A percentile compares a stretch with the other conserved stretches of the same genome.
Evolutionary conservation across 2,329 filamentous ascomycete species (phyloP).

Genomic region (Rhexocercosporidium sp.): DNA sequence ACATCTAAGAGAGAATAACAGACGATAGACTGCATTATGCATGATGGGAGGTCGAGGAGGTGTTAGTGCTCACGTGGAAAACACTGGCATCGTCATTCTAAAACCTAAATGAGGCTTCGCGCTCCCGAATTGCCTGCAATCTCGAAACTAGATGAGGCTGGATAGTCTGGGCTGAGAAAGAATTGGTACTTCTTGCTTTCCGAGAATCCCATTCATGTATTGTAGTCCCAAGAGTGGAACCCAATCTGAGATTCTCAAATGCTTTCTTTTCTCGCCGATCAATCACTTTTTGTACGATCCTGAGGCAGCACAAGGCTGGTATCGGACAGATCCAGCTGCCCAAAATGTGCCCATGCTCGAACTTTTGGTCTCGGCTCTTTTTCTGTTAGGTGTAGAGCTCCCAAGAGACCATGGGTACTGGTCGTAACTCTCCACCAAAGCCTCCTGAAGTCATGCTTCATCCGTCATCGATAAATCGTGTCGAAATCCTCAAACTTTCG

Average conservation of each 20-base stretch:
- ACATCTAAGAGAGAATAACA: neutral
- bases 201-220: neutral
- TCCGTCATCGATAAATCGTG: slow-evolving; percentile 44
- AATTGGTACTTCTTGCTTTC: neutral
- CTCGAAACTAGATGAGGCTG: too few species aligned
- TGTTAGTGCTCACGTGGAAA: neutral
- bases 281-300: too few species aligned
- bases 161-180: neutral
- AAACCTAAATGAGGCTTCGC: neutral
- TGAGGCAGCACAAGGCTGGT: too few species aligned
- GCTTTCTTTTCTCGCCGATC: neutral
- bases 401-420: neutral
- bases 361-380: neutral
- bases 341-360: neutral
- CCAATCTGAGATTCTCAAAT: neutral
- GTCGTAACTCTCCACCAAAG: neutral
- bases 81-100: neutral
- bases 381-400: neutral
- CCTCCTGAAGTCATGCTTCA: neutral
- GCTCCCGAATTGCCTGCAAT: neutral
- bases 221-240: neutral
- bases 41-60: neutral
- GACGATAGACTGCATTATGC: neutral
- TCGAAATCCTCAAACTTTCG: slow-evolving; percentile 57
- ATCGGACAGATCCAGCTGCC: too few species aligned